phyloP scores from a whole-genome alignment of 2,329 filamentous ascomycete genomes.

The Botrytis porri region DNA sequence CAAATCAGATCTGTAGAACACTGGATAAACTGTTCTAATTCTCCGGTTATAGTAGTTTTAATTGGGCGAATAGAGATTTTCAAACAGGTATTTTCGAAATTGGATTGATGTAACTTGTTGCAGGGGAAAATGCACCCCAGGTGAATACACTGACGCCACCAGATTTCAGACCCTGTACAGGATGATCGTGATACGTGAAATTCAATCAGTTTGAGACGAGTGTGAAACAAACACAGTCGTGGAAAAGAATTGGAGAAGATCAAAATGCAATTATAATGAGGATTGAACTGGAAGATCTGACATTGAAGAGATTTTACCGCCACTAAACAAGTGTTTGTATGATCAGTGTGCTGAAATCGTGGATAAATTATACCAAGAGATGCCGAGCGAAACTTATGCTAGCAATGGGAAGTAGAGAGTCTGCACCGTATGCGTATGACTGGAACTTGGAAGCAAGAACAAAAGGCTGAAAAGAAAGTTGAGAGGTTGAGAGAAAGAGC shows the following conservation, averaged over 20 bases:
- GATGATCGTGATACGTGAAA: neutral
- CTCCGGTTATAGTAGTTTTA: neutral
- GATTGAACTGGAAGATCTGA: neutral
- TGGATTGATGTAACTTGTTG: conserved; percentile 2
- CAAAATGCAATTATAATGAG: neutral
- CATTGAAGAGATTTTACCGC: neutral
- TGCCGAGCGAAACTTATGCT: neutral
- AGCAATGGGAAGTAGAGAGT: neutral
- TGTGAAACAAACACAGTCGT: neutral
- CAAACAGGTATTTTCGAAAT: neutral
- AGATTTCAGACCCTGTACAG: neutral
- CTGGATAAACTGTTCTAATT: neutral
- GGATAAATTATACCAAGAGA: neutral
- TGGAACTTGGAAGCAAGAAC: neutral
- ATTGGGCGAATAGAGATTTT: neutral
- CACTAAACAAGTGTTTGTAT: neutral
- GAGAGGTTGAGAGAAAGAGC: neutral
- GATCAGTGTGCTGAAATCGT: neutral
- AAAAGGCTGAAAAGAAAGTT: neutral
- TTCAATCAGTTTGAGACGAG: neutral
- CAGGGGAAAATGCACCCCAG: neutral
- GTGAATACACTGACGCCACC: neutral
- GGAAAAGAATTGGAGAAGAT: neutral
- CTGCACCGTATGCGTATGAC: neutral
- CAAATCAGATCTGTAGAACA: neutral